Base-by-base conservation (phyloP, 2,329 filamentous ascomycete species). In the Zasmidium angulare region DNA sequence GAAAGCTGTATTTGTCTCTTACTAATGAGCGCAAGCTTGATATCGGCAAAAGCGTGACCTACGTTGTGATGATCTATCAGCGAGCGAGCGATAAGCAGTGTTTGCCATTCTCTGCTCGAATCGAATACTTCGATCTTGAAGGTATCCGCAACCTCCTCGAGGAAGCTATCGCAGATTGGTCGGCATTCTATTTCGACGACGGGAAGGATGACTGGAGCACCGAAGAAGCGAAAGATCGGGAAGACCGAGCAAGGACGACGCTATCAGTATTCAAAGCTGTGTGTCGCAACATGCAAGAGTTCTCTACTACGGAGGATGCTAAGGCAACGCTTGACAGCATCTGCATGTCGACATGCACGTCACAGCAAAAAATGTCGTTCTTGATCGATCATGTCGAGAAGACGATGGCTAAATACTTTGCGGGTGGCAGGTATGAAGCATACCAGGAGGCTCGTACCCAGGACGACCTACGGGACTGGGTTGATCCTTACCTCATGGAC, bases 21-120 rank as follows among this genome's bases (percentile, higher is more conserved):
- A 3, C 36, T 50, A 20, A 22, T 36, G 49, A n/a, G 12, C 17
- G 17, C 9, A 24, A 29, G 52, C n/a, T 62, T 11, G 31, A 26
- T 17, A 59, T 36, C 10, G 66, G 66, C 11, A n/a, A 60, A 40
- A 55, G 43, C 11, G 69, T 66, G 24, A 70, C 66, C 7, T 55
- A 48, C 12, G 64, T 64, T 1, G 46, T 49, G 2, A 67, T 56
- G 1, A 56, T 63, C n/a, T 69, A 64, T 23, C 23, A 17, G 17
- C 24, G 22, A 2, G 20, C 55, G 0, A 59, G 63, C 20, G 19
- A 29, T 0, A 21, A 22, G 10, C 68, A 70, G 56, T 52, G 19
- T 1, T 55, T 54, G 31, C 11, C 40, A 1, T 69, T 63, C 20
- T 61, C 58, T 1, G 66, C 63, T 1, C 43, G 55, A 11, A 51